phyloP scores from a whole-genome alignment of 2,329 filamentous ascomycete genomes.

The Trichophyton verrucosum region DNA sequence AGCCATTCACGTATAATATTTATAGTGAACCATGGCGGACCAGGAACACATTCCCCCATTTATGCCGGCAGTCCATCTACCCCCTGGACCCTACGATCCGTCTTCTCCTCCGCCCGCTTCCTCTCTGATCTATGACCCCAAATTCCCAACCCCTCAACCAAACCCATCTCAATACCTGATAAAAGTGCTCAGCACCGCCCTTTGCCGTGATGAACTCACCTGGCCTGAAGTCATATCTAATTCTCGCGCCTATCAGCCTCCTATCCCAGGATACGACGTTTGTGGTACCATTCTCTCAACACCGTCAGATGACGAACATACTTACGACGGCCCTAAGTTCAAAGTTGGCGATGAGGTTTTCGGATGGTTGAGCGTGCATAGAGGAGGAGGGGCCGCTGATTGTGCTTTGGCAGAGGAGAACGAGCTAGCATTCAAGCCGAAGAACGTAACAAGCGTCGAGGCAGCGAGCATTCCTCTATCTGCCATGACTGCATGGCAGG shows the following conservation, averaged over 20 bases:
- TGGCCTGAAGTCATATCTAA: constrained; percentile 15
- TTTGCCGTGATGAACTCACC: constrained; percentile 29
- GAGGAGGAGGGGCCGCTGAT: constrained; percentile 33
- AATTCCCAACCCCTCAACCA: constrained; percentile 27
- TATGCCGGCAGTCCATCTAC: constrained; percentile 31
- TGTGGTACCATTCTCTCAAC: constrained; percentile 30
- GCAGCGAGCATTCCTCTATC: constrained; percentile 29
- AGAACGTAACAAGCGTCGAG: constrained; percentile 24
- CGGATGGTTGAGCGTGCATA: constrained; percentile 26
- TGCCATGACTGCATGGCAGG: constrained; percentile 33
- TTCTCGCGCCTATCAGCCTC: constrained; percentile 19
- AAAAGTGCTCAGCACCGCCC: constrained; percentile 29
- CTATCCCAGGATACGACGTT: constrained; percentile 27
- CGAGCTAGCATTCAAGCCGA: constrained; percentile 29
- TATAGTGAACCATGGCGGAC: constrained; percentile 20
- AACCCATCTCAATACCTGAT: constrained; percentile 29
- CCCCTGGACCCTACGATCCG: constrained; percentile 15
- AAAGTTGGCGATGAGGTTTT: constrained; percentile 31
- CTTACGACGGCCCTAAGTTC: constrained; percentile 25
- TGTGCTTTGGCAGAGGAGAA: constrained; percentile 27
- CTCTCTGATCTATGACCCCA: constrained; percentile 23
- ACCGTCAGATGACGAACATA: constrained; percentile 21
- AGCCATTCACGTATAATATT: neutral
- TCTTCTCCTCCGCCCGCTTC: constrained; percentile 17
- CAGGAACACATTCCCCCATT: constrained; percentile 25